A percentile compares a stretch with the other conserved stretches of the same genome.
These are phyloP conservation scores for Marasmius oreades DNA, from an alignment of 1,284 basidiomycete genomes.

Conservation along the genomic window DNA sequence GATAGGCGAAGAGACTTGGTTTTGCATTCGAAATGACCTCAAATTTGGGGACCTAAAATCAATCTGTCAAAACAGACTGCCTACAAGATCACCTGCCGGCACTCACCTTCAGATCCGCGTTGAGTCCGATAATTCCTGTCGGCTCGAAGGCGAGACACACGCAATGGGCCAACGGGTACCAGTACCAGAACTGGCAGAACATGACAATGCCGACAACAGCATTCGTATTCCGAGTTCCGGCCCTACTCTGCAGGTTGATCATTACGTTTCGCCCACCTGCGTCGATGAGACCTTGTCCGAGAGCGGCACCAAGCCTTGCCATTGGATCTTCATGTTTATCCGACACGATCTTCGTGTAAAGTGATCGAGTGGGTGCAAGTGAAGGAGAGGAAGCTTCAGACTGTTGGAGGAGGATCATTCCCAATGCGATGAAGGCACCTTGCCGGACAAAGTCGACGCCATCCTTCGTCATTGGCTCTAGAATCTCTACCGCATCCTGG, in stretches of 20 bases:
- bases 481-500: conserved; percentile 88
- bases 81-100: not conserved
- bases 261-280: conserved; percentile 95
- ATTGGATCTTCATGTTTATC: conserved; percentile 98
- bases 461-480: conserved; percentile 96
- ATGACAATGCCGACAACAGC: conserved; percentile 94
- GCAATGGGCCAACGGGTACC: conserved; percentile 96
- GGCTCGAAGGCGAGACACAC: conserved; percentile 90
- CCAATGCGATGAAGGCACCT: conserved; percentile 92
- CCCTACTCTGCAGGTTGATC: conserved; percentile 87
- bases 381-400: conserved; percentile 87
- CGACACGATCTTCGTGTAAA: conserved; percentile 84
- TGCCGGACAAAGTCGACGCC: conserved; percentile 96
- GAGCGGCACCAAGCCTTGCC: conserved; percentile 92
- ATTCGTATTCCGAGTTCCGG: conserved; percentile 86
- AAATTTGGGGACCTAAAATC: conserved; percentile 76
- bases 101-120: conserved; percentile 76
- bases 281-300: conserved; percentile 95
- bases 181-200: conserved; percentile 99
- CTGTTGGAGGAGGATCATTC: conserved; percentile 95
- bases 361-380: conserved; percentile 71
- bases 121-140: conserved; percentile 89
- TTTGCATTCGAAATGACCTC: conserved; percentile 86
- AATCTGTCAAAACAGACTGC: not conserved
- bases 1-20: conserved; percentile 90